Conservation (phyloP, 495 filamentous ascomycete genomes). For the Penicillium paradoxum region DNA sequence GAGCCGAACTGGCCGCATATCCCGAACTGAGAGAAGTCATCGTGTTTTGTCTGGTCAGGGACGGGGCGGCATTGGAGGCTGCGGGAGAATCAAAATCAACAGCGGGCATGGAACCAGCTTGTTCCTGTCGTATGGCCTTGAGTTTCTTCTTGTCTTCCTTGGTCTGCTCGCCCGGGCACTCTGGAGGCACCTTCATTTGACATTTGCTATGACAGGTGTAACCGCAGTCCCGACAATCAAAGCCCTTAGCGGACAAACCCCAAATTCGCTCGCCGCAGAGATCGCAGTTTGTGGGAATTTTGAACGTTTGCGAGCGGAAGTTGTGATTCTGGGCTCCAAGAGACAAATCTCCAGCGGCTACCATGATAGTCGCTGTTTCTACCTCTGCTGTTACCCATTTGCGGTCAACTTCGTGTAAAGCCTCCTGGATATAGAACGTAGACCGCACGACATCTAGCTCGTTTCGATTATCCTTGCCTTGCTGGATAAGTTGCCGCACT, state of each 20-base stretch:
- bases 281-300: slow-evolving; percentile 97
- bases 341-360: slow-evolving; percentile 83
- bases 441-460: slow-evolving; percentile 73
- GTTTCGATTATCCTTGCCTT: slow-evolving; percentile 78
- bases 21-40: slow-evolving; percentile 91
- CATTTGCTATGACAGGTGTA: slow-evolving; percentile 99
- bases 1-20: slow-evolving; percentile 72
- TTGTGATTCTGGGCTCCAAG: slow-evolving; percentile 89
- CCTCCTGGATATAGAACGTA: slow-evolving; percentile 75
- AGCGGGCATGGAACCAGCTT: slow-evolving; percentile 56
- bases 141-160: slow-evolving; percentile 94
- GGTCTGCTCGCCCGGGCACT: slow-evolving; percentile 86
- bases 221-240: slow-evolving; percentile 90
- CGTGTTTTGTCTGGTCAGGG: slow-evolving; percentile 76
- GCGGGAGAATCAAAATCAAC: slow-evolving; percentile 36
- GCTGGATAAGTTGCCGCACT: slow-evolving; percentile 65
- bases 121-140: slow-evolving; percentile 74
- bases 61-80: slow-evolving; percentile 36
- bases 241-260: slow-evolving; percentile 93
- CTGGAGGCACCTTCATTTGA: slow-evolving; percentile 95
- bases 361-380: slow-evolving; percentile 82
- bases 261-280: slow-evolving; percentile 94
- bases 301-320: slow-evolving; percentile 96
- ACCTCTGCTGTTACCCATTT: slow-evolving; percentile 84
- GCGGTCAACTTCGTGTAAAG: slow-evolving; percentile 79